These are phyloP conservation scores for Penicillium sp. DNA, from an alignment of 2,329 filamentous ascomycete genomes.

Conservation along the genomic window DNA sequence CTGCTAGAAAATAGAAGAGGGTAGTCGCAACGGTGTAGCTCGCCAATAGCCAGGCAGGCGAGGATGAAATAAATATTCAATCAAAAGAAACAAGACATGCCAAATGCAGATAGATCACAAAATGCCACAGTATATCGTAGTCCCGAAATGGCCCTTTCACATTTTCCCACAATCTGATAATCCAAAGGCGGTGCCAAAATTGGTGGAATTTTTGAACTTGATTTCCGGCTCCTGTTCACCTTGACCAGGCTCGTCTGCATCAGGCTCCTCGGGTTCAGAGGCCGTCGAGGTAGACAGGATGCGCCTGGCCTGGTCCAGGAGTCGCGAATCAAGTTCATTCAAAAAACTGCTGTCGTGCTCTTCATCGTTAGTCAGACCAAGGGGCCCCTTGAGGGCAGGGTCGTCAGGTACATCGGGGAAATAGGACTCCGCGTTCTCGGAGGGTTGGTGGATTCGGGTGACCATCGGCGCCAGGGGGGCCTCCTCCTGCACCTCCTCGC, in stretches of 20 bases:
- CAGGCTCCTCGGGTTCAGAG: slow-evolving; percentile 26
- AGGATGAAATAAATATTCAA: not conserved
- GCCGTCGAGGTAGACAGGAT: slow-evolving; percentile 30
- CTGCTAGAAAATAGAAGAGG: slow-evolving; percentile 3
- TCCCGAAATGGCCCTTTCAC: slow-evolving; percentile 9
- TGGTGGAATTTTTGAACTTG: slow-evolving; percentile 48
- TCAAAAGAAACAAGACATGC: not conserved
- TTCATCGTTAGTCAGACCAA: slow-evolving; percentile 46
- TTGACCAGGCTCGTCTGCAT: slow-evolving; percentile 26
- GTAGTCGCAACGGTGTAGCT: slow-evolving; percentile 2
- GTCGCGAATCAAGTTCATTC: slow-evolving; percentile 46
- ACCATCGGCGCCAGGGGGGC: slow-evolving; percentile 36
- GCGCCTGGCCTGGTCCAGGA: slow-evolving; percentile 44
- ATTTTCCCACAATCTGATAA: slow-evolving; percentile 22
- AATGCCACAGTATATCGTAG: slow-evolving; percentile 6
- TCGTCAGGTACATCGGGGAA: slow-evolving; percentile 46
- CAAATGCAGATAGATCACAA: slow-evolving; percentile 19
- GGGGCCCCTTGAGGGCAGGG: slow-evolving; percentile 46
- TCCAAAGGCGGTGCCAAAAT: slow-evolving; percentile 53
- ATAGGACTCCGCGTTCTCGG: slow-evolving; percentile 45
- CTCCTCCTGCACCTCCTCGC: slow-evolving; percentile 26
- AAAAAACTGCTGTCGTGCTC: slow-evolving; percentile 46
- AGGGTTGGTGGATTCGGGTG: slow-evolving; percentile 36
- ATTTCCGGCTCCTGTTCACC: slow-evolving; percentile 40
- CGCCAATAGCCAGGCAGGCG: not conserved